Evolutionary conservation across 2,329 filamentous ascomycete genomes (phyloP), one percentile per base, ranked within the genome.

Genomic region (Ascochyta viciae-villosae): DNA sequence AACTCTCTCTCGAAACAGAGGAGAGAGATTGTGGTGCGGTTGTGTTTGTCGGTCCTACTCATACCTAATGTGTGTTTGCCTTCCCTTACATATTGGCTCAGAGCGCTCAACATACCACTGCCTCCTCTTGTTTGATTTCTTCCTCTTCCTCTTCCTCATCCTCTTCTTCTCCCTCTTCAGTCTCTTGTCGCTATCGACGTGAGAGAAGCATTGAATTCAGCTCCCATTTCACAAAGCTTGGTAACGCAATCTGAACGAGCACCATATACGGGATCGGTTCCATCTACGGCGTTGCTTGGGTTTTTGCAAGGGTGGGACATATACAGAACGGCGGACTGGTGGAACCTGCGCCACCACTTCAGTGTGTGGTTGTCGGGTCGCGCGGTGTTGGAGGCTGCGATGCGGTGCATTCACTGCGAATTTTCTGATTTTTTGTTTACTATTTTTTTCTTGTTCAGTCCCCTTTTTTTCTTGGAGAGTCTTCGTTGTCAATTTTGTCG

Each of bases 241-340:
- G 63, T 73, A 71, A 75, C 71, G 73, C 71, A 73, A 63, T 66
- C 70, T 69, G 68, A 71, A 75, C 66, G 72, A 73, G 66, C 62
- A 68, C 64, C 61, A 67, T 60, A 63, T 47, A 56, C 33, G 62
- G 69, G 67, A 60, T 57, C 65, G 70, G 60, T 63, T 66, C 60
- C 61, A 60, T 64, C 61, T 58, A 65, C 54, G 73, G 72, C 72
- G 72, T 74, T 74, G 65, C 65, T 63, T 64, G 38, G 53, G 35
- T 13, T 31, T 31, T 64, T 63, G 65, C 62, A 60, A 51, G 42
- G 53, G 53, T 58, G 57, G 38, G 63, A 64, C 47, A 66, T 61
- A 64, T 52, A 67, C 62, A 66, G 60, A 61, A 64, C 57, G 69
- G 66, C 67, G 63, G 68, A 64, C 67, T 73, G 68, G 70, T 67